Percentiles rank a stretch among this genome's conserved stretches.
phyloP scores from a whole-genome alignment of 768 basidiomycete genomes.

The Phaeolepiota aurea region DNA sequence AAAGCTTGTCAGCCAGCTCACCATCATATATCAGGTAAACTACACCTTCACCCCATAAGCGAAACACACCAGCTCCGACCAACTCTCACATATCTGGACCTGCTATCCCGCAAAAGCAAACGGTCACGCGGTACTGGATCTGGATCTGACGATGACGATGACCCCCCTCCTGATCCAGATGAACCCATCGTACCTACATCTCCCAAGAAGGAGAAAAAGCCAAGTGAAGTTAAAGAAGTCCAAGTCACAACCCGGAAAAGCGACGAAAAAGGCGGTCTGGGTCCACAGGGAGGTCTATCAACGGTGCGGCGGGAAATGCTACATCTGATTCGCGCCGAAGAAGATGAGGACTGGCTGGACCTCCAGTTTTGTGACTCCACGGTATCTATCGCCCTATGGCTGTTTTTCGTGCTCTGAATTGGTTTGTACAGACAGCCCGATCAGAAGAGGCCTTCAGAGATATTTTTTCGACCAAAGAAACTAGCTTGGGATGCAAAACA shows the following conservation, averaged over 20 bases:
- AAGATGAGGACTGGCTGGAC: conserved; percentile 71
- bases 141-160: conserved; percentile 73
- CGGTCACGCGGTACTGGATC: conserved; percentile 39
- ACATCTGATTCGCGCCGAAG: conserved; percentile 60
- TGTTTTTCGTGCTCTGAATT: conserved; percentile 5
- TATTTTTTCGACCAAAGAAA: conserved; percentile 51
- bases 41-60: conserved; percentile 72
- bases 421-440: conserved; percentile 41
- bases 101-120: conserved; percentile 54
- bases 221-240: conserved; percentile 62
- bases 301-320: conserved; percentile 71
- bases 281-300: conserved; percentile 59
- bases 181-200: conserved; percentile 42
- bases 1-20: no score
- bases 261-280: conserved; percentile 49
- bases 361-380: conserved; percentile 58
- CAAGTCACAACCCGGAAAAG: conserved; percentile 67
- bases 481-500: conserved; percentile 43
- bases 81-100: conserved; percentile 73
- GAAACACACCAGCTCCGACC: conserved; percentile 81
- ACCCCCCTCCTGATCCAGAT: conserved; percentile 74
- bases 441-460: conserved; percentile 50
- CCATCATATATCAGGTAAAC: conserved; percentile 37
- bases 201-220: conserved; percentile 54
- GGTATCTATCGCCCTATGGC: conserved; percentile 29